Base-by-base conservation (phyloP, 306 rosid species). In the Castanea mollissima region DNA sequence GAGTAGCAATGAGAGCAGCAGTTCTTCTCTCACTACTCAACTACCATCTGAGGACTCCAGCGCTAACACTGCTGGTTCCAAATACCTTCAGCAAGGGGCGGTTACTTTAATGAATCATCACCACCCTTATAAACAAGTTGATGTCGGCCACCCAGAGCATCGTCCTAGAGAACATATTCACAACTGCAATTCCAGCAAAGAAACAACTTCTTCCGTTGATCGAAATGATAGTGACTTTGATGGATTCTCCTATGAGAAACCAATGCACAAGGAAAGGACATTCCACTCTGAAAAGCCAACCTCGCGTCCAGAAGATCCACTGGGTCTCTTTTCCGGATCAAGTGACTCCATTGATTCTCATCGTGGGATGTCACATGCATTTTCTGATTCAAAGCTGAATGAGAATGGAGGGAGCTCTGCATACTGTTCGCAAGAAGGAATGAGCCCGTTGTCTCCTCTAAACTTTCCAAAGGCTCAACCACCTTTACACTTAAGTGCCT, bases 341-440 rank as follows among this genome's bases (percentile, higher is more conserved):
- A 51, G 71, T 71, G 88, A 80, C 69, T 60, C n/a, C 38, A 34
- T 41, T 72, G 81, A 72, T 76, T 69, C 83, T 76, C 71, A 77
- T 71, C 83, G 25, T 63, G 88, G 89, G 73, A 79, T 92, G 72
- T 67, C 86, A n/a, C 93, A 88, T 87, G 90, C 88, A 0, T 88
- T 82, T 79, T 92, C 97, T 69, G 97, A 92, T 86, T 86, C 97
- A 41, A 88, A 87, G 78, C 81, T 92, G 88, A 81, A 83, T 12
- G 88, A 84, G 72, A 90, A 78, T 78, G 94, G 87, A 84, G 56
- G 78, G 69, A 86, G 73, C 84, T 88, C 89, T 87, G 88, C 72
- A 46, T 77, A 52, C 87, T 70, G 84, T 86, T 87, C 90, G 2
- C 93, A 81, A 80, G 91, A 90, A 73, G 88, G 87, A 82, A 44